Base-by-base conservation (phyloP, 306 rosid genomes). In the Herpetospermum pedunculosum region DNA sequence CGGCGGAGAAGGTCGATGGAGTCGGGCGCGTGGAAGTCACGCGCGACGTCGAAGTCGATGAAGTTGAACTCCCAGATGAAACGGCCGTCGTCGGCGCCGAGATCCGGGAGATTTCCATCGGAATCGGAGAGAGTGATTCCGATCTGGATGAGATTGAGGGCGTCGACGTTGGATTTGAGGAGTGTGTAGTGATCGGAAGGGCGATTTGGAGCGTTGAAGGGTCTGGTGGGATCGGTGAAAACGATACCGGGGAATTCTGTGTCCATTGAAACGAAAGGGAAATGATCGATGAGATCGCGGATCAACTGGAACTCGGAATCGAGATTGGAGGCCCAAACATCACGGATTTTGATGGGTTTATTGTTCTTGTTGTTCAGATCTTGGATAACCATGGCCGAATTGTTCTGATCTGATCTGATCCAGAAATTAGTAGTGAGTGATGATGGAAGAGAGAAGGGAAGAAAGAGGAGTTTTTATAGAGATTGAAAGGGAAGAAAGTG, bases 1-100 rank as follows among this genome's bases (percentile, higher is more conserved):
- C 90, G 86, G 26, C 83, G 83, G 65, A 91, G 92, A n/a, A 89
- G 78, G 2, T 77, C 91, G 76, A 91, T 79, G 5, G 96, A 87
- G 23, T 86, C 90, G 0, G 80, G 86, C 0, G 92, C 85, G 86
- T 87, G 81, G 0, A 28, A 16, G 53, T 91, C 87, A 58, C 86
- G 88, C 72, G 68, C 73, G 1, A 76, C 75, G 60, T 91, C 80
- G 48, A 91, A 91, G 23, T 91, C 97, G 25, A 41, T n/a, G 62
- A 91, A 91, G 38, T 91, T 91, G 80, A 91, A 89, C 44, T 91
- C 88, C 97, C 96, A 89, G 43, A 91, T 89, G 79, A 76, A 87
- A 12, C 86, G 79, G 58, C 68, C 77, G 0, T 8, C 43, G 47
- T 9, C 53, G 6, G 84, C 37, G 16, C 87, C 96, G 30, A 89